Evolutionary conservation across 140 eudicot species (phyloP).

Genomic region (Flaveria floridana): DNA sequence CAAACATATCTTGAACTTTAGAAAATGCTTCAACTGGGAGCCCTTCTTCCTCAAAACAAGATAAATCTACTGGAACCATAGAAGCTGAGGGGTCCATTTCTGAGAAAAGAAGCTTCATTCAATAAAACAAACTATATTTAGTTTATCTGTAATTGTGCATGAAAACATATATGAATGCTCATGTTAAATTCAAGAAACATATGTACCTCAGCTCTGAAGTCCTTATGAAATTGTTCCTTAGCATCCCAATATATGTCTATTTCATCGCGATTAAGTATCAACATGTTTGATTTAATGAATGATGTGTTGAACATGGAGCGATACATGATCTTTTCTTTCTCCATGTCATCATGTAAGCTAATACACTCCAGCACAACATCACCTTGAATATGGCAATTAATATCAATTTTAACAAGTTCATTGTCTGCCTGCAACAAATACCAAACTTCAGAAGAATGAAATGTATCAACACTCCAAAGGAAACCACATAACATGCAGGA

Average conservation of each 20-base stretch:
- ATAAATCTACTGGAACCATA: slow-evolving; percentile 43
- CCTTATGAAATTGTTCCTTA: slow-evolving; percentile 63
- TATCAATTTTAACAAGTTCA: slow-evolving; percentile 67
- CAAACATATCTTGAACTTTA: slow-evolving; percentile 43
- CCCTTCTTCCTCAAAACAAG: slow-evolving; percentile 60
- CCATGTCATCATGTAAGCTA: slow-evolving; percentile 55
- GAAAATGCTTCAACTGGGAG: slow-evolving; percentile 77
- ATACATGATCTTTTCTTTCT: slow-evolving; percentile 60
- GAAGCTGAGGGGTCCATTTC: slow-evolving; percentile 69
- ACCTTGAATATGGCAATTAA: slow-evolving; percentile 72
- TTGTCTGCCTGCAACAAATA: slow-evolving; percentile 63
- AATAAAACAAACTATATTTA: slow-evolving; percentile 20
- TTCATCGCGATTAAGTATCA: slow-evolving; percentile 72
- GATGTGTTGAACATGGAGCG: slow-evolving; percentile 80
- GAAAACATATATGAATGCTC: slow-evolving; percentile 11
- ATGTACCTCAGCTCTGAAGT: slow-evolving; percentile 73
- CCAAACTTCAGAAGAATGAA: slow-evolving; percentile 18
- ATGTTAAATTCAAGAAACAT: slow-evolving; percentile 17
- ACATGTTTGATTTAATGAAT: slow-evolving; percentile 63
- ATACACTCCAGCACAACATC: slow-evolving; percentile 86
- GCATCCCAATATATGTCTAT: slow-evolving; percentile 64
- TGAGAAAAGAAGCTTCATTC: slow-evolving; percentile 75
- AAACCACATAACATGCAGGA: slow-evolving; percentile 13
- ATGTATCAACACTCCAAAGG: slow-evolving; percentile 12
- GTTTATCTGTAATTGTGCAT: background rate